Evolutionary conservation across 257 asterid genomes (phyloP).

Genomic region (Fraxinus cuspidata): DNA sequence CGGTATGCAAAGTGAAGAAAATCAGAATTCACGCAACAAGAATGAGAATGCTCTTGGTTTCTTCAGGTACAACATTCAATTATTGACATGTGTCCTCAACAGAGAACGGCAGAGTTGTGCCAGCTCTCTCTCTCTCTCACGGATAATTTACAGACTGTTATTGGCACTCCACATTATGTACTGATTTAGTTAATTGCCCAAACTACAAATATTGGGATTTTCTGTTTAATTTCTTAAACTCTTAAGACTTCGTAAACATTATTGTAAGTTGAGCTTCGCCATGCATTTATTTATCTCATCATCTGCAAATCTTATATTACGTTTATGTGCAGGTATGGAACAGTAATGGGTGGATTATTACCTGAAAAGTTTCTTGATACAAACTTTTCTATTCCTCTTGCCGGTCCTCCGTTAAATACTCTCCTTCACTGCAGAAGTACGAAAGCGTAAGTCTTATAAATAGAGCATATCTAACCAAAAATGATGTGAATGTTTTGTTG

Average conservation of each 20-base stretch:
- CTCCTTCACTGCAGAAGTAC: slow-evolving; percentile 98
- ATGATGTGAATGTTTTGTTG: neutral
- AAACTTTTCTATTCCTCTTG: slow-evolving; percentile 80
- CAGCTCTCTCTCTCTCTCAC: slow-evolving; percentile 50
- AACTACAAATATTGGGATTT: too few relatives aligned
- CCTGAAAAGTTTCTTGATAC: slow-evolving; percentile 94
- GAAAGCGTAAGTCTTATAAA: slow-evolving; percentile 58
- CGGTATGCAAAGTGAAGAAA: too few relatives aligned
- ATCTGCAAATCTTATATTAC: slow-evolving; percentile 22
- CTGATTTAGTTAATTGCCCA: neutral
- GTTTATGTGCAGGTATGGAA: slow-evolving; percentile 72
- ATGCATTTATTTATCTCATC: neutral
- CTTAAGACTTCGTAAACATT: neutral
- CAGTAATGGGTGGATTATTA: slow-evolving; percentile 94
- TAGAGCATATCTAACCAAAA: neutral
- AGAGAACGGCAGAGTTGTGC: slow-evolving; percentile 95
- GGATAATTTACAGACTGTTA: neutral
- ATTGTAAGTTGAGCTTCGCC: slow-evolving; percentile 4
- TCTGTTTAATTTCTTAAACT: too few relatives aligned
- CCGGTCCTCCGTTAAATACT: slow-evolving; percentile 85
- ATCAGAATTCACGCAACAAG: too few relatives aligned
- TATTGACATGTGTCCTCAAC: slow-evolving; percentile 98
- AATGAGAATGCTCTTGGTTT: slow-evolving; percentile 19
- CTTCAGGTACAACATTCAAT: slow-evolving; percentile 95
- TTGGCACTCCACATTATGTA: too few relatives aligned